phyloP scores from a whole-genome alignment of 768 basidiomycete genomes.

The Mycena olivaceomarginata region DNA sequence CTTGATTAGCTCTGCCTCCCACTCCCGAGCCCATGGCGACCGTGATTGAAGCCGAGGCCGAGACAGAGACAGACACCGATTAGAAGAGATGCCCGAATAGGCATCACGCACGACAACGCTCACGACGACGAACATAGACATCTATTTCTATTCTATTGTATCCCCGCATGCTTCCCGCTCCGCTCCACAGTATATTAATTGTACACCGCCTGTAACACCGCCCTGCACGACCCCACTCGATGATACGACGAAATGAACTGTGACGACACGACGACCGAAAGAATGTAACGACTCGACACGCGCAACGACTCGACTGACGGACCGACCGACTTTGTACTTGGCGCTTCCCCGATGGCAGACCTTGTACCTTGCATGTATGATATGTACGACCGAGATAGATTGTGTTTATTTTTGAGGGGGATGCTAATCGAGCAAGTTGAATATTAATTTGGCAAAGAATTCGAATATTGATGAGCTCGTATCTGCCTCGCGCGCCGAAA shows the following conservation, averaged over 20 bases:
- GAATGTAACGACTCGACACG: not conserved
- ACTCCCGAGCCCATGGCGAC: not conserved
- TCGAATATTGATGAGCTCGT: too few species aligned
- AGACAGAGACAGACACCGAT: not conserved
- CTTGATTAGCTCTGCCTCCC: not conserved
- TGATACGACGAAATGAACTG: not conserved
- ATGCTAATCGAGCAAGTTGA: not conserved
- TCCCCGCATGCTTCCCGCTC: slow-evolving; percentile 4
- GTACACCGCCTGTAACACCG: not conserved
- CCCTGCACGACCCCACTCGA: not conserved
- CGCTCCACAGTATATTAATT: not conserved
- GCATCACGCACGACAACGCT: not conserved
- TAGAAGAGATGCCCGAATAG: too few species aligned
- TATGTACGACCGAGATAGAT: not conserved
- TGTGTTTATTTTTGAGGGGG: not conserved
- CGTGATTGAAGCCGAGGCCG: too few species aligned
- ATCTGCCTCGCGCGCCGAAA: too few species aligned
- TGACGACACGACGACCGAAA: not conserved
- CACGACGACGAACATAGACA: slow-evolving; percentile 1
- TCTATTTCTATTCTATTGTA: not conserved
- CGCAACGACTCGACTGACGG: not conserved
- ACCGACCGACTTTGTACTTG: not conserved
- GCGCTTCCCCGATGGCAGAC: not conserved
- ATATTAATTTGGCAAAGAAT: not conserved
- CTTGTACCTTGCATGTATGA: not conserved